Conservation (phyloP, 208 protist species). For the Trypanosomatidae sp. region DNA sequence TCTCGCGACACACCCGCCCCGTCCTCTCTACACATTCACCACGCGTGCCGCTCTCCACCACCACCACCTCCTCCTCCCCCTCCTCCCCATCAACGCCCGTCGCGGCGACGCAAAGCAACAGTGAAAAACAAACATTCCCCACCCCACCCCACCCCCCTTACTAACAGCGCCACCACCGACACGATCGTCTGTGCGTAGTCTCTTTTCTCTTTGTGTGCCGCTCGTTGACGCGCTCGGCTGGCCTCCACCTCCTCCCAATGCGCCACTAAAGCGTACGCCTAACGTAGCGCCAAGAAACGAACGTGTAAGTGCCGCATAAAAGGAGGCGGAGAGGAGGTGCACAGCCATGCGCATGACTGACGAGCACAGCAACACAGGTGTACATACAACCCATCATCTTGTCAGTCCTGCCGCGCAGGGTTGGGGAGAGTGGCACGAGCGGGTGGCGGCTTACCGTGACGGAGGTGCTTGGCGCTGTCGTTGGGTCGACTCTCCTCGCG, state of each 20-base stretch:
- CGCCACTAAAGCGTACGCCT: background rate
- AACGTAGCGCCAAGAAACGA: background rate
- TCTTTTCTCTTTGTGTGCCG: background rate
- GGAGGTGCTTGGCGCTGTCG: background rate
- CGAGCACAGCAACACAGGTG: background rate
- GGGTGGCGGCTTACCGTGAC: background rate
- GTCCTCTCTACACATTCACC: too few species aligned
- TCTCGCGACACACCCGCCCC: too few species aligned
- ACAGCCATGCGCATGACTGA: too few species aligned
- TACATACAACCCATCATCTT: background rate
- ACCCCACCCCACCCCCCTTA: background rate
- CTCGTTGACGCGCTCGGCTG: background rate
- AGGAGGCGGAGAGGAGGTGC: background rate
- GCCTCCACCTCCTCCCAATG: background rate
- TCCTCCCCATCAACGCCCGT: background rate
- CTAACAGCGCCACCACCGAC: background rate
- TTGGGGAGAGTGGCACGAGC: background rate
- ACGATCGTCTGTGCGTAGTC: background rate
- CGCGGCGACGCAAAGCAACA: background rate
- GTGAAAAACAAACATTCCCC: too few species aligned
- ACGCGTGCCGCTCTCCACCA: background rate
- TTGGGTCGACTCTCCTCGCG: background rate
- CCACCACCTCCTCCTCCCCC: background rate
- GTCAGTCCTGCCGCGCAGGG: background rate
- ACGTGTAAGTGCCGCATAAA: background rate